Base-by-base conservation (phyloP, 305 asterid genomes). In the Euphrasia arctica region DNA sequence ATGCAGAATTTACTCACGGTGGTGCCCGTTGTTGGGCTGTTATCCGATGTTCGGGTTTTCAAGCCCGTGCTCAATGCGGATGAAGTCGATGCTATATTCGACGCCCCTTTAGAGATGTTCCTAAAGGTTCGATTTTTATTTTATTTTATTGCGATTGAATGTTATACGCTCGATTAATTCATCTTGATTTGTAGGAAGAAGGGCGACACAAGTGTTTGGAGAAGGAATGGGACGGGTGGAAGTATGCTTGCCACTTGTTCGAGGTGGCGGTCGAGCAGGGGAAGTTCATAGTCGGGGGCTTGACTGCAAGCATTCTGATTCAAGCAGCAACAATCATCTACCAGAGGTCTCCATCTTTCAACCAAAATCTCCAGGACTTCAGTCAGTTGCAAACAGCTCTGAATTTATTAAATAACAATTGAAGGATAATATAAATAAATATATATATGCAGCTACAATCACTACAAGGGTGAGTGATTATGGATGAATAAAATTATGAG, bases 1-100 rank as follows among this genome's bases (percentile, higher is more conserved):
- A 8, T 72, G 79, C 82, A 82, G 88, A 77, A 83, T 48, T 73
- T 81, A 57, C 77, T 83, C 8, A 83, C 48, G 3, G 90, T 81
- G 34, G 85, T 83, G 28, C 90, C 90, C 5, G 85, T 81, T 54
- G 55, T 83, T 13, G 90, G 85, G 31, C 14, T 83, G 52, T 11
- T 83, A 25, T 62, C 85, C 12, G 69, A 70, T 59, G 74, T 72
- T 8, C 73, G 74, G 29, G 85, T 81, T 39, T 83, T 83, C 82
- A 75, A 79, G 68, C 90, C 87, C 8, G 54, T 73, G 12, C 72
- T 81, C 4, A 83, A 83, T 34, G 76, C 75, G 42, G 83, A 80
- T 60, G 85, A 83, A 77, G 90, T 83, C 10, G 90, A 83, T 58
- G 83, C 79, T 14, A 73, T 83, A 9, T 83, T 80, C 48, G 80